phyloP scores from a whole-genome alignment of 1,284 basidiomycete genomes.

The Puccinia triticina region DNA sequence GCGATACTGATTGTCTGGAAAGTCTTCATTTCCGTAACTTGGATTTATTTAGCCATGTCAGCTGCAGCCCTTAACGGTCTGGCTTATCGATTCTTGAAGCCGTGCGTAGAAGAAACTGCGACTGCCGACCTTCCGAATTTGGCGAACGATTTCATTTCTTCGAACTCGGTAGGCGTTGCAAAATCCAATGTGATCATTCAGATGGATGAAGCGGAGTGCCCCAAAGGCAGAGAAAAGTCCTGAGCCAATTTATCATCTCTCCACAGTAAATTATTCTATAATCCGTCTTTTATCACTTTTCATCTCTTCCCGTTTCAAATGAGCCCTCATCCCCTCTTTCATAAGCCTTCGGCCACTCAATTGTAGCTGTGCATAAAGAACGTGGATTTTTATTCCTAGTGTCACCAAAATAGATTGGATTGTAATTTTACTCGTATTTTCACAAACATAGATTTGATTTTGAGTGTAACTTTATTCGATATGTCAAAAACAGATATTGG shows the following conservation, averaged over 20 bases:
- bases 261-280: neutral
- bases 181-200: neutral
- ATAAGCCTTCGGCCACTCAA: no score
- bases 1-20: neutral
- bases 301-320: no score
- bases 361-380: no score
- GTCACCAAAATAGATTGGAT: neutral
- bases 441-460: no score
- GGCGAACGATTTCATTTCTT: neutral
- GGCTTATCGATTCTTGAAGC: slow-evolving; percentile 23
- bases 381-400: no score
- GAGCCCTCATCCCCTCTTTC: no score
- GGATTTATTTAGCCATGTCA: neutral
- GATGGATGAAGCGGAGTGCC: neutral
- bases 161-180: neutral
- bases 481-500: no score
- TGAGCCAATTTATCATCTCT: neutral
- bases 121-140: neutral
- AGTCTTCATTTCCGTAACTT: neutral
- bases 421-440: neutral
- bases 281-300: no score
- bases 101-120: slow-evolving; percentile 2
- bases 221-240: neutral
- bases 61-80: slow-evolving; percentile 27
- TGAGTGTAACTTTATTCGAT: no score